These are phyloP conservation scores for Wickerhamiella musiphila DNA, from an alignment of 805 yeast genomes.

Conservation along the genomic window DNA sequence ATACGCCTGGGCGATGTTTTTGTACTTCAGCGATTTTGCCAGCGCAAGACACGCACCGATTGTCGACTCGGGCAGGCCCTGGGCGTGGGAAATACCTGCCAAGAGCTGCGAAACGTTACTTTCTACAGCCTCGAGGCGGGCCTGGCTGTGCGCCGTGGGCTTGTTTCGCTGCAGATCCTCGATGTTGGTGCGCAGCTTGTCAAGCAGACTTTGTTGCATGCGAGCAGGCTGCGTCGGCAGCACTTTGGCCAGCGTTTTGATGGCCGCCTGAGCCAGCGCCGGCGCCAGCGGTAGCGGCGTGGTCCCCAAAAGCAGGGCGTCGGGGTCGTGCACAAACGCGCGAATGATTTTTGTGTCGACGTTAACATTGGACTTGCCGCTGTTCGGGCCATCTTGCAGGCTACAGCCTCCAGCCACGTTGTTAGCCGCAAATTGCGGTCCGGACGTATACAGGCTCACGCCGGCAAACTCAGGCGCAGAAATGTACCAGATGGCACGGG, in stretches of 20 bases:
- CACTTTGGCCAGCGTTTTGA: constrained; percentile 53
- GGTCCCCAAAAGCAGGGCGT: constrained; percentile 1
- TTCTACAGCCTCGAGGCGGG: too few species aligned
- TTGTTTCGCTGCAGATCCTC: too few species aligned
- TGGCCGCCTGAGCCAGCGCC: constrained; percentile 53
- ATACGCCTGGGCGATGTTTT: constrained; percentile 36
- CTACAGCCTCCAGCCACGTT: not conserved
- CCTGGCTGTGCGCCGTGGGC: too few species aligned
- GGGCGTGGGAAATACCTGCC: too few species aligned
- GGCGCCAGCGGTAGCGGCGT: not conserved
- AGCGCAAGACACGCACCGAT: too few species aligned
- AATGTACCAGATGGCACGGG: constrained; percentile 3
- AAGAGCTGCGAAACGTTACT: too few species aligned
- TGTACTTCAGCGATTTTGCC: constrained; percentile 27
- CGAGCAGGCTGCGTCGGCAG: constrained; percentile 58
- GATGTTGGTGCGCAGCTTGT: constrained; percentile 46
- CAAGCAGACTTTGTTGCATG: constrained; percentile 77
- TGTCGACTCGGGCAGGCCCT: too few species aligned
- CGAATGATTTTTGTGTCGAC: not conserved
- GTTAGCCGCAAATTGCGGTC: not conserved
- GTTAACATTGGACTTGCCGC: not conserved
- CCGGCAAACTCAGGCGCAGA: not conserved
- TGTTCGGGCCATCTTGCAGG: not conserved
- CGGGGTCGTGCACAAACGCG: constrained; percentile 1
- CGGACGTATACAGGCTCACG: not conserved